Base-by-base conservation (phyloP, 2,329 filamentous ascomycete genomes). In the Fusarium newnesense region DNA sequence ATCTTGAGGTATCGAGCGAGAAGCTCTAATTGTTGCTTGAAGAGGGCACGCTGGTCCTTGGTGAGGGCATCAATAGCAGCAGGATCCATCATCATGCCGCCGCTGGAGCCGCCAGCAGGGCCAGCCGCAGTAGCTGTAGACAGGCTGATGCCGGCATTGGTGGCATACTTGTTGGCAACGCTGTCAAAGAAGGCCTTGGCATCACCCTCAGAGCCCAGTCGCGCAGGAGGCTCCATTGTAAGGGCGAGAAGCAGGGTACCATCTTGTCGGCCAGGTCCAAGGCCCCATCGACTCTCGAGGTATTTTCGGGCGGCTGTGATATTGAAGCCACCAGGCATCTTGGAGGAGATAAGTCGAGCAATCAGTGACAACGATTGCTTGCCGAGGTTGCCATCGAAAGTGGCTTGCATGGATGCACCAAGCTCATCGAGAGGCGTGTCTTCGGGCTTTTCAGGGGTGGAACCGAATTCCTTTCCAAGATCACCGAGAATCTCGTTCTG, bases 321-420 rank as follows among this genome's bases (percentile, higher is more conserved):
- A 83, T 98, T 99, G 90, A 99, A 99, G 71, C 96, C 96, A 86
- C 96, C 96, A 53, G 96, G 96, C 96, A 99, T 99, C 86, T 99
- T 99, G 36, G 96, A 98, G 4, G 96, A 98, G 47, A 99, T 96
- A 81, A 99, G 87, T 76, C 96, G 93, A 56, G 96, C 96, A 82
- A 99, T 93, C 64, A 99, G 89, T 6, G 95, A 97, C 60, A 94
- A 93, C 1, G 96, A 97, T 78, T 98, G 95, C 85, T 99, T 99
- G 83, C 96, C 96, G 70, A 99, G 91, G 85, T 97, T 96, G 77
- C 96, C 96, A 84, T 98, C 96, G 86, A 99, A 99, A n/a, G 96
- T 98, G 52, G 94, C 92, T 85, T 99, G 96, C 93, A 99, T 97
- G 13, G 96, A 88, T 61, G 94, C 94, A 86, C 95, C 94, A 68